Evolutionary conservation across 2,329 filamentous ascomycete species (phyloP).

Genomic region (Intubia oerlemansii): DNA sequence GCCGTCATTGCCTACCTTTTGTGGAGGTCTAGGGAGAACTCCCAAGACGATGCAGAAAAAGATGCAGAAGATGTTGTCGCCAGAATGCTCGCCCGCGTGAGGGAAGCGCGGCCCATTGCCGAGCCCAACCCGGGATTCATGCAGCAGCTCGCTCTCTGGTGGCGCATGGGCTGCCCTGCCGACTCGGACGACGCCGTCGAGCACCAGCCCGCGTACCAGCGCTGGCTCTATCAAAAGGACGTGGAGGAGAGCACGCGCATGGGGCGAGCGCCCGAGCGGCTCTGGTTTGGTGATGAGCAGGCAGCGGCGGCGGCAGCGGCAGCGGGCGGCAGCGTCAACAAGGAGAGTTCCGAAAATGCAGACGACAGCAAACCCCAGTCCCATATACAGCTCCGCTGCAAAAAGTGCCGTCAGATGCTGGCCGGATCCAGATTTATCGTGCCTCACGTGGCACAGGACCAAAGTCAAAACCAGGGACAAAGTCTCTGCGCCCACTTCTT

Average conservation of each 20-base stretch:
- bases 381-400: conserved; percentile 51
- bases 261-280: conserved; percentile 59
- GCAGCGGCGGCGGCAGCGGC: conserved; percentile 10
- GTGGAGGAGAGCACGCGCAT: conserved; percentile 39
- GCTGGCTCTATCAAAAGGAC: conserved; percentile 37
- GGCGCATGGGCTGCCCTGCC: conserved; percentile 62
- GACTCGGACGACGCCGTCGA: conserved; percentile 32
- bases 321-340: neutral
- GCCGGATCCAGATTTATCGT: conserved; percentile 40
- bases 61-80: too few species aligned
- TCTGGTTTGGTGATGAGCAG: conserved; percentile 65
- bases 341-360: too few species aligned
- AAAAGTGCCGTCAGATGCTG: conserved; percentile 61
- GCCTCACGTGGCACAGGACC: conserved; percentile 25
- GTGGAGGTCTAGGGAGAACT: too few species aligned
- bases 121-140: conserved; percentile 89
- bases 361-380: neutral
- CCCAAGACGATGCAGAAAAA: too few species aligned
- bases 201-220: conserved; percentile 55
- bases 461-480: conserved; percentile 1
- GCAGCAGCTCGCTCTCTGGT: conserved; percentile 69
- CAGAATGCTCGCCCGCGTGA: conserved; percentile 50
- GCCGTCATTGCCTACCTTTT: conserved; percentile 73
- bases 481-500: conserved; percentile 65
- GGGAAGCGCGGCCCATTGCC: conserved; percentile 50